Evolutionary conservation across 2,329 filamentous ascomycete genomes (phyloP), one percentile per base, ranked within the genome.

Genomic region (Aureobasidium uvarum): DNA sequence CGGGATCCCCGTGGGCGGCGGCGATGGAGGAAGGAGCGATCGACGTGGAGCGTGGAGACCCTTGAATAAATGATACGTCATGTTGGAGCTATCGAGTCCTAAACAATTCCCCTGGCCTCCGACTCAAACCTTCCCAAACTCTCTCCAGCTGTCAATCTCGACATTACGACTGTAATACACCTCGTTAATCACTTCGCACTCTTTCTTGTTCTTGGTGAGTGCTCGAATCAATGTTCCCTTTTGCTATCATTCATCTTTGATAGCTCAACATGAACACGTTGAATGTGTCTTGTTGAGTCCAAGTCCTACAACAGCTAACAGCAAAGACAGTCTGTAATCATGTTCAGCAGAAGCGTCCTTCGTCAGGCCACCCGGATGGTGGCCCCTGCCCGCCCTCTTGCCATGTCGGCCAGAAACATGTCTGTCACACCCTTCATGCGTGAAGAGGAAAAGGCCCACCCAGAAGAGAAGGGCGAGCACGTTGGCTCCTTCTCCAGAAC

Each of bases 401-500:
- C 65, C 39, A 46, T 66, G 18, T 50, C 64, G 43, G 55, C 45
- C 13, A 60, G 65, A 25, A 41, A 39, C 18, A 41, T 66, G n/a
- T 60, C 59, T 41, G 33, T 45, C 31, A 66, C 65, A 41, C 51
- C 38, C 13, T 43, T 45, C 38, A 41, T 66, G 18, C 51, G 56
- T 31, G n/a, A 67, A 46, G 41, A 66, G 16, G 69, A 70, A 28
- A 71, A 74, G 60, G 68, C 70, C 31, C 66, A 67, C 20, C 58
- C 60, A 25, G 65, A 69, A 16, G 70, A 72, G 58, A 69, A 73
- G 54, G 64, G 69, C 56, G 72, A 77, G 56, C 81, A 85, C 66
- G 84, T 86, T 74, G 90, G 91, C 63, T 82, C 86, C 67, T 90
- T 89, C 75, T 90, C 92, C 18, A 88, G 91, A 73, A 96, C 91